A percentile compares a stretch with the other conserved stretches of the same genome.
phyloP scores from a whole-genome alignment of 2,329 filamentous ascomycete genomes.

The Teratosphaeria pseudoeucalypti region DNA sequence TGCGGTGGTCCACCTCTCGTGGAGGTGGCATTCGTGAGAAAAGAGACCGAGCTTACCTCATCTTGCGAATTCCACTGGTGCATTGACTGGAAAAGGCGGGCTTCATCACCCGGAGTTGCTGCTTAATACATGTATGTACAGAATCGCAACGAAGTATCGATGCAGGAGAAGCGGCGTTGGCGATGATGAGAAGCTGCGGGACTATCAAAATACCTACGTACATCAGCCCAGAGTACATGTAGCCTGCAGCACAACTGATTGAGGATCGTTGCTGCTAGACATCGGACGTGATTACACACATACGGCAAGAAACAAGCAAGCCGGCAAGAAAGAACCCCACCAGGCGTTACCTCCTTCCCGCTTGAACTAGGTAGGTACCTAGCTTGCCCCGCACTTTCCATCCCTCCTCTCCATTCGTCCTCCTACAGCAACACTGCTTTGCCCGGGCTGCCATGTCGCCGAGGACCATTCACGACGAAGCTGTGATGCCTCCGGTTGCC shows the following conservation, averaged over 20 bases:
- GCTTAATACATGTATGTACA: too few species aligned
- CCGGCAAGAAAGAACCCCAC: background rate
- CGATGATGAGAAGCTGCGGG: too few species aligned
- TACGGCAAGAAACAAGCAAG: background rate
- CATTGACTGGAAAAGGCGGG: too few species aligned
- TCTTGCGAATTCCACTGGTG: background rate
- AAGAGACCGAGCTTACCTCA: background rate
- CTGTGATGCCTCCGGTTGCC: background rate
- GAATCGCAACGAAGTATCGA: too few species aligned
- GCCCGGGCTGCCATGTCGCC: constrained; percentile 5
- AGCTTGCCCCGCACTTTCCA: constrained; percentile 8
- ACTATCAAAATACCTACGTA: background rate
- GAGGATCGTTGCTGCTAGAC: background rate
- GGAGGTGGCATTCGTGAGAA: background rate
- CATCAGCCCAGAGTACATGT: background rate
- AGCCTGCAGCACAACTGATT: background rate
- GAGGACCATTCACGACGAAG: constrained; percentile 5
- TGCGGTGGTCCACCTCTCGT: too few species aligned
- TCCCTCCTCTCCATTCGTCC: background rate
- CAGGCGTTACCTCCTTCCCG: background rate
- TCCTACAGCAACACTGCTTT: background rate
- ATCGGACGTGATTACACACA: too few species aligned
- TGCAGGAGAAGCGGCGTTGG: too few species aligned
- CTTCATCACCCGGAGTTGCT: too few species aligned
- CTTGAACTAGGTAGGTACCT: too few species aligned